These are phyloP conservation scores for Suillus ampliporus DNA, from an alignment of 768 basidiomycete genomes.

Conservation along the genomic window DNA sequence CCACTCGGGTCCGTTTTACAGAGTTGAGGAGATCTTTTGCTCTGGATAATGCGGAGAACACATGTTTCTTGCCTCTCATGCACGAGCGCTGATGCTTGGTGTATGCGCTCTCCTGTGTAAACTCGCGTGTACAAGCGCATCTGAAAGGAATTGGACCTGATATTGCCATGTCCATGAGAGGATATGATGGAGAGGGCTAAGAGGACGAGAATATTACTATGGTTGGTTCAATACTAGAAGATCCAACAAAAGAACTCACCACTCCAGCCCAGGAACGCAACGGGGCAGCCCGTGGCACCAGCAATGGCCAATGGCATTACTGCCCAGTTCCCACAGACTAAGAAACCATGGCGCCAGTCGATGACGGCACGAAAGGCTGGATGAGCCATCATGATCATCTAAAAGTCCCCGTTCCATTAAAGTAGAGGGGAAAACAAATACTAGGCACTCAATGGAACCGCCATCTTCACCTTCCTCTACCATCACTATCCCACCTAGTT, in stretches of 20 bases:
- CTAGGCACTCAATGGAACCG: neutral
- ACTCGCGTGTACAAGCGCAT: neutral
- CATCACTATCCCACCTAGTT: neutral
- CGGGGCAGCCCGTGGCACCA: too few relatives aligned
- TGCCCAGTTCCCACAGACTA: neutral
- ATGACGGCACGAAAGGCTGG: neutral
- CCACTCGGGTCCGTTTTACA: neutral
- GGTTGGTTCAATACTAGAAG: too few relatives aligned
- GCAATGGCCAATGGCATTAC: neutral
- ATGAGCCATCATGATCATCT: too few relatives aligned
- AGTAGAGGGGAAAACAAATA: too few relatives aligned
- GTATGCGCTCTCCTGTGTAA: neutral
- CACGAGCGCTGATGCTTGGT: neutral
- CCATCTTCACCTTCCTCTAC: slow-evolving; percentile 1
- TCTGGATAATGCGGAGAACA: neutral
- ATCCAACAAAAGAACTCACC: too few relatives aligned
- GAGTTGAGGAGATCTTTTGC: neutral
- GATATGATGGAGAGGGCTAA: neutral
- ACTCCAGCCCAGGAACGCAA: too few relatives aligned
- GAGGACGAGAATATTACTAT: neutral
- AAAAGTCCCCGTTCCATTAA: too few relatives aligned
- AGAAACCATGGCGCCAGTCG: neutral
- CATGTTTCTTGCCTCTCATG: neutral
- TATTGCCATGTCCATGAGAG: neutral
- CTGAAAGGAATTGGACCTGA: neutral